phyloP scores from a whole-genome alignment of 2,329 filamentous ascomycete species.

The Westerdykella sp. region DNA sequence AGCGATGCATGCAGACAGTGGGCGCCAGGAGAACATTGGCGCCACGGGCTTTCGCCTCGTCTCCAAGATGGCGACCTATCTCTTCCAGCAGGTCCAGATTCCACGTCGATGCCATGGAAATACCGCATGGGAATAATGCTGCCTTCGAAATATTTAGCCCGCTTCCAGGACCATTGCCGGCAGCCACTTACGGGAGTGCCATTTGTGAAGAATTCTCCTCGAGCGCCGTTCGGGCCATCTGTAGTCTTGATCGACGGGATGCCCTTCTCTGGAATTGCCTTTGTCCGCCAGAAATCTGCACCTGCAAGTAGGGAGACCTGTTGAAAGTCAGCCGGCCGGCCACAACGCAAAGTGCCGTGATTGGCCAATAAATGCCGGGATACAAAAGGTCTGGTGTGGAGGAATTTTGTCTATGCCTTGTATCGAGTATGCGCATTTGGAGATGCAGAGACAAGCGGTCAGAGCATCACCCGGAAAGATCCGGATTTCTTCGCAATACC shows the following conservation, averaged over 20 bases:
- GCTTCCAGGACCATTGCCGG: not conserved
- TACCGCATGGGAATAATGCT: constrained; percentile 71
- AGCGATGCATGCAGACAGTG: constrained; percentile 75
- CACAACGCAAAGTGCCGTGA: constrained; percentile 1
- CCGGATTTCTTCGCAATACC: no score
- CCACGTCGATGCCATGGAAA: constrained; percentile 74
- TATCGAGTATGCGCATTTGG: no score
- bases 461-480: no score
- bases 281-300: constrained; percentile 65
- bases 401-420: no score
- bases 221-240: constrained; percentile 64
- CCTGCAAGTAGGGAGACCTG: constrained; percentile 42
- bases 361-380: no score
- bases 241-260: constrained; percentile 60
- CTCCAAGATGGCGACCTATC: constrained; percentile 64
- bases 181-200: constrained; percentile 35
- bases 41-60: constrained; percentile 66
- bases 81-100: constrained; percentile 63
- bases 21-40: constrained; percentile 69
- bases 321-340: constrained; percentile 15
- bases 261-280: constrained; percentile 53
- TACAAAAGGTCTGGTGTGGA: no score
- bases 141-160: constrained; percentile 45
- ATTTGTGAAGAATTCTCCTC: constrained; percentile 61
- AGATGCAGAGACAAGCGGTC: no score